These are phyloP conservation scores for Schwanniomyces yamadae DNA, from an alignment of 805 yeast genomes.

Conservation along the genomic window DNA sequence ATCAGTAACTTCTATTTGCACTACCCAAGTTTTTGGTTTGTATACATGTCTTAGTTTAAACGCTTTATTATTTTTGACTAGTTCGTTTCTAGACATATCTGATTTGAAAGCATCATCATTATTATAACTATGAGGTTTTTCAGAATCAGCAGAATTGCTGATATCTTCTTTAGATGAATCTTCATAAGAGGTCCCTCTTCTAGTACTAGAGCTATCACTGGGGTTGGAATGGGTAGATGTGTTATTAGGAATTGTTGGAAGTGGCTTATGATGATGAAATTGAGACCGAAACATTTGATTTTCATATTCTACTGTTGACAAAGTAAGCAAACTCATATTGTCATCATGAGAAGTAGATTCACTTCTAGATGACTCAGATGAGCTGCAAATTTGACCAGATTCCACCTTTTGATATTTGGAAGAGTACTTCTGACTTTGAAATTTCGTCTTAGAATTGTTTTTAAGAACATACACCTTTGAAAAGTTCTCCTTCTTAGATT, in stretches of 20 bases:
- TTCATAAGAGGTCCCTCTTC: neutral
- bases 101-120: conserved; percentile 5
- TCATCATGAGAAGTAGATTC: conserved; percentile 13
- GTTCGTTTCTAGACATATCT: conserved; percentile 22
- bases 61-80: conserved; percentile 35
- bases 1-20: conserved; percentile 75
- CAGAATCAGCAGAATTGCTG: neutral
- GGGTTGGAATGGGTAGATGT: conserved; percentile 1
- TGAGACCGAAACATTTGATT: conserved; percentile 37
- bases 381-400: neutral
- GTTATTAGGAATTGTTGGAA: conserved; percentile 17
- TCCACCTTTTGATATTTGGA: neutral
- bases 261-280: conserved; percentile 19
- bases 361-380: neutral
- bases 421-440: neutral
- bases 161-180: neutral
- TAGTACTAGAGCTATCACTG: neutral
- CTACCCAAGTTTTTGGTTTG: conserved; percentile 50
- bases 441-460: neutral
- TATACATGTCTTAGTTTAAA: conserved; percentile 34
- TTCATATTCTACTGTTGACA: conserved; percentile 40
- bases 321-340: conserved; percentile 27
- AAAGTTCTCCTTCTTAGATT: conserved; percentile 42
- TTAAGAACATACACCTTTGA: conserved; percentile 44
- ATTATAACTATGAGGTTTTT: neutral